Evolutionary conservation across 2,329 filamentous ascomycete genomes (phyloP), one percentile per base, ranked within the genome.

Genomic region (Fusarium anguioides): DNA sequence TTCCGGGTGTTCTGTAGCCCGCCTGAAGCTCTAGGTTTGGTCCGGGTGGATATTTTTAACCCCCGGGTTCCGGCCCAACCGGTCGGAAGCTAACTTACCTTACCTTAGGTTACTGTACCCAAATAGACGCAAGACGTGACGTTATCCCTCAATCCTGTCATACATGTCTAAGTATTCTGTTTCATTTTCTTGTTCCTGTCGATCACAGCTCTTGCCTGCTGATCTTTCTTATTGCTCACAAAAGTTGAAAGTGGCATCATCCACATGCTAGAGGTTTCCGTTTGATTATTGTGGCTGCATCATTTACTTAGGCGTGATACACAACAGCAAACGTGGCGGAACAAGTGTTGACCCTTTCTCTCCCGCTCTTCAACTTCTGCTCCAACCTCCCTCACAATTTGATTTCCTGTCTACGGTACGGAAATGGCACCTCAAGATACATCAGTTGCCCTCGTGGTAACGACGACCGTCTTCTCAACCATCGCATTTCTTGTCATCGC

Each of bases 391-490:
- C 40, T 45, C 26, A 20, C 21, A 33, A 4, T 52, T 29, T 26
- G 23, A 17, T 33, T 29, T 21, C 8, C 21, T 35, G n/a, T n/a
- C n/a, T n/a, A n/a, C n/a, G n/a, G n/a, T n/a, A 21, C 26, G 18
- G 33, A 47, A 64, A 49, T 72, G 57, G 20, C 52, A 6, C 46
- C 61, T 17, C 69, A 68, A 18, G 60, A 66, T 41, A 47, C 49
- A 26, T 40, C 68, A 49, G 64, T 78, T 5, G 69, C 74, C 20
- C 68, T 78, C 10, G 66, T 81, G 47, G 75, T 79, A 27, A 78
- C 77, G 20, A 80, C 79, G 4, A 81, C 82, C 0, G 78, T 79
- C 33, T 66, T 80, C n/a, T 76, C 78, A 10, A 83, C 82, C 9
- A 67, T 81, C 37, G 73, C 78, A 15, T 64, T 83, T 36, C 72